phyloP scores from a whole-genome alignment of 1,284 basidiomycete species.

The Vanrija humicola region DNA sequence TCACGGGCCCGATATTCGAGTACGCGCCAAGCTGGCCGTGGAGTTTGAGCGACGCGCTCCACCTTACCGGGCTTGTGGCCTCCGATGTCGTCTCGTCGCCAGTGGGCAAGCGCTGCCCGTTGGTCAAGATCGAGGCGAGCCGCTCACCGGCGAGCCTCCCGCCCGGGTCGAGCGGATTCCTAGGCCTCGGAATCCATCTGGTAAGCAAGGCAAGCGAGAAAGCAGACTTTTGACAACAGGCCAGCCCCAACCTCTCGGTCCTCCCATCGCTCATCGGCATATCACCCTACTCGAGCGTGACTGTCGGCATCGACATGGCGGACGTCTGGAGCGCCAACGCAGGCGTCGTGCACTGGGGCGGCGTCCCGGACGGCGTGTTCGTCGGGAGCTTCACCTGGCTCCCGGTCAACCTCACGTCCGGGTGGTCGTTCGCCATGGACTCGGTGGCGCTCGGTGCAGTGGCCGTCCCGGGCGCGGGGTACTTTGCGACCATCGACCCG shows the following conservation, averaged over 20 bases:
- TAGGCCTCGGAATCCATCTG: slow-evolving; percentile 40
- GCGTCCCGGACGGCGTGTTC: slow-evolving; percentile 26
- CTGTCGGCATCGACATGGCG: slow-evolving; percentile 37
- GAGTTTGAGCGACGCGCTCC: no score
- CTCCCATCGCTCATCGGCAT: slow-evolving; percentile 18
- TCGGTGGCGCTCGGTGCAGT: slow-evolving; percentile 23
- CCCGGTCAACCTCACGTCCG: slow-evolving; percentile 17
- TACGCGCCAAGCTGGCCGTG: no score
- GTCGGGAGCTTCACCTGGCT: slow-evolving; percentile 44
- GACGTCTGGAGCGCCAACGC: slow-evolving; percentile 16
- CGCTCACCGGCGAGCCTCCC: neutral
- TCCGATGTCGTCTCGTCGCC: no score
- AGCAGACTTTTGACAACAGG: slow-evolving; percentile 5
- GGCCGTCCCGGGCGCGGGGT: slow-evolving; percentile 17
- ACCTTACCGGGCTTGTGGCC: no score
- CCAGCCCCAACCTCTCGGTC: slow-evolving; percentile 22
- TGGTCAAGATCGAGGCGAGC: no score
- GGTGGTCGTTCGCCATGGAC: slow-evolving; percentile 36
- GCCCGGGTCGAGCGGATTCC: slow-evolving; percentile 36
- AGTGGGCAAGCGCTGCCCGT: no score
- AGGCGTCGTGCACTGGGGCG: slow-evolving; percentile 45
- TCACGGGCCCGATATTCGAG: no score
- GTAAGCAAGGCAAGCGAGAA: slow-evolving; percentile 15
- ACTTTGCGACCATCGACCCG: slow-evolving; percentile 38
- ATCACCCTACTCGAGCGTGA: slow-evolving; percentile 6